A percentile compares a stretch with the other conserved stretches of the same genome.
Conservation (phyloP, 148 eudicot genomes). For the Salicornia ramosissima region DNA sequence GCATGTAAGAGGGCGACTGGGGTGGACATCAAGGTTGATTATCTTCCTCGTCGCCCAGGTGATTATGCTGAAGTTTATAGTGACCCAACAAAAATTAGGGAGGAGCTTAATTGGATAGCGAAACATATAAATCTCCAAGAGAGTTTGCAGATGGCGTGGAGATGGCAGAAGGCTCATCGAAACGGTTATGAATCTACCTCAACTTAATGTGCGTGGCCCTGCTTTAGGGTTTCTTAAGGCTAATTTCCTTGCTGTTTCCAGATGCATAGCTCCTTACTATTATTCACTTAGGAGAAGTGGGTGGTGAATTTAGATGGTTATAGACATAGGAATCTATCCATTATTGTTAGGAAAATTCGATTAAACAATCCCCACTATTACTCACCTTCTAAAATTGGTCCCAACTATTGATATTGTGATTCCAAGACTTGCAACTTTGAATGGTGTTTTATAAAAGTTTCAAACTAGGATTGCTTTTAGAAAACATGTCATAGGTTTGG, state of each 20-base stretch:
- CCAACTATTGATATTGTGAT: too few species aligned
- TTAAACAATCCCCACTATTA: too few species aligned
- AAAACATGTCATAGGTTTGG: too few species aligned
- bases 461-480: too few species aligned
- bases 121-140: conserved; percentile 55
- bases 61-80: conserved; percentile 88
- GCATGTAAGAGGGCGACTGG: conserved; percentile 87
- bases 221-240: background rate
- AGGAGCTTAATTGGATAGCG: conserved; percentile 70
- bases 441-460: too few species aligned
- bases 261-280: background rate
- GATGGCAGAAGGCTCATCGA: conserved; percentile 72
- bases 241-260: background rate
- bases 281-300: conserved; percentile 3
- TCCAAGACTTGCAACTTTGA: too few species aligned
- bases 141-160: conserved; percentile 70
- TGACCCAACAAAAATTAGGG: conserved; percentile 62
- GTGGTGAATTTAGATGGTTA: background rate
- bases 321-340: conserved; percentile 14
- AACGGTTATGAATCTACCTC: conserved; percentile 45
- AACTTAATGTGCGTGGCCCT: conserved; percentile 2
- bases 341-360: conserved; percentile 10
- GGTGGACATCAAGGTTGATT: conserved; percentile 57
- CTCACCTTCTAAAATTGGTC: too few species aligned
- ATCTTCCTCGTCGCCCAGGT: conserved; percentile 66